Conservation (phyloP, 306 rosid genomes). For the Gynostemma pentaphyllum region DNA sequence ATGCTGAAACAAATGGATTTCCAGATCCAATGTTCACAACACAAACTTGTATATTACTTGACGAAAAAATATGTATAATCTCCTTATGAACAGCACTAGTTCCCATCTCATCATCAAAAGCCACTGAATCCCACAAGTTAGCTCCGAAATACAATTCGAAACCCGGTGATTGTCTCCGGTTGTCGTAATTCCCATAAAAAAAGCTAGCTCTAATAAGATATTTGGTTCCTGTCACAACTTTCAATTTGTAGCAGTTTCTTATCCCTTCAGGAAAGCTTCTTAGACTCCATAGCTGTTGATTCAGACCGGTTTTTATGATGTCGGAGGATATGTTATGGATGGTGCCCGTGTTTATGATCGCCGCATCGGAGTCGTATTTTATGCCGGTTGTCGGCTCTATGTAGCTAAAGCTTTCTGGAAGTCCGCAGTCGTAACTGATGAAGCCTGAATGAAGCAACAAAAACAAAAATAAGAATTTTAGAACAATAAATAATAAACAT, state of each 20-base stretch:
- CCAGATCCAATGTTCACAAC: slow-evolving; percentile 20
- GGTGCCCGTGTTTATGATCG: slow-evolving; percentile 26
- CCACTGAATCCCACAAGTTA: slow-evolving; percentile 24
- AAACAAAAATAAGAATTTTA: too few species aligned
- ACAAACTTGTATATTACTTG: slow-evolving; percentile 21
- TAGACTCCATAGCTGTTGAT: slow-evolving; percentile 14
- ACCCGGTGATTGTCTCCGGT: slow-evolving; percentile 6
- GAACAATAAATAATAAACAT: too few species aligned
- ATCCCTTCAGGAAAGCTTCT: slow-evolving; percentile 49
- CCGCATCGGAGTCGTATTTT: slow-evolving; percentile 32
- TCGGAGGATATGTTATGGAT: not conserved
- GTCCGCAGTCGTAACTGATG: slow-evolving; percentile 48
- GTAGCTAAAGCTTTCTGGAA: slow-evolving; percentile 15
- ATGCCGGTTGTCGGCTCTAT: slow-evolving; percentile 21
- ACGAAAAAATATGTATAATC: slow-evolving; percentile 21
- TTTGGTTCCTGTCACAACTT: slow-evolving; percentile 13
- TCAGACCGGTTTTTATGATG: not conserved
- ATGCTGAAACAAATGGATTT: slow-evolving; percentile 34
- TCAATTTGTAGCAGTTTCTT: slow-evolving; percentile 45
- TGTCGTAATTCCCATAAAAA: slow-evolving; percentile 40
- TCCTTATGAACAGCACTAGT: slow-evolving; percentile 12
- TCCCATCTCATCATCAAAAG: not conserved
- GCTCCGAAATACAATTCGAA: slow-evolving; percentile 40
- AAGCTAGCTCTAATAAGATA: slow-evolving; percentile 35
- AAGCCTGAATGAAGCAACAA: slow-evolving; percentile 21